Evolutionary conservation across 1,139 yeast genomes (phyloP).

Genomic region (Geotrichum fermentans): DNA sequence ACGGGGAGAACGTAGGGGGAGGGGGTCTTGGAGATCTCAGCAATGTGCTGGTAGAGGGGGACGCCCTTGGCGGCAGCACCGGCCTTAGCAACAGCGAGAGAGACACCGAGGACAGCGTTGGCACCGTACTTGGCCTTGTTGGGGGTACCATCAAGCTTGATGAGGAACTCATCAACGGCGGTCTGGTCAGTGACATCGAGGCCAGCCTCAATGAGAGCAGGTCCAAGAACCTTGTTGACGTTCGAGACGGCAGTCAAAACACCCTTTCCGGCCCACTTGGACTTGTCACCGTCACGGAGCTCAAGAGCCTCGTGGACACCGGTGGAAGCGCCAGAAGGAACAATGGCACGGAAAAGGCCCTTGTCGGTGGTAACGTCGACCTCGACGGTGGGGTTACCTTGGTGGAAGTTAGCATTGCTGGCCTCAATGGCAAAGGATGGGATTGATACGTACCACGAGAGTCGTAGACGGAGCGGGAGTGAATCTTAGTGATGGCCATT

Average conservation of each 20-base stretch:
- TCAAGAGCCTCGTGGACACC: conserved; percentile 94
- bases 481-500: conserved; percentile 62
- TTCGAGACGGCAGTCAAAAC: conserved; percentile 86
- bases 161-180: conserved; percentile 73
- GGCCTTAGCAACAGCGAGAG: conserved; percentile 88
- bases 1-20: conserved; percentile 83
- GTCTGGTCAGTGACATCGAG: conserved; percentile 74
- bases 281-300: conserved; percentile 90
- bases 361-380: conserved; percentile 82
- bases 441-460: conserved; percentile 64
- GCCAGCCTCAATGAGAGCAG: conserved; percentile 72
- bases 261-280: conserved; percentile 96
- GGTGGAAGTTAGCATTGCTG: not conserved
- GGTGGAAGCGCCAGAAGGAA: conserved; percentile 96
- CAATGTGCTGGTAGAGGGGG: conserved; percentile 81
- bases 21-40: conserved; percentile 62
- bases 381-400: conserved; percentile 84
- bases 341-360: conserved; percentile 87
- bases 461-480: conserved; percentile 92
- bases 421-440: not conserved
- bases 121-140: conserved; percentile 95
- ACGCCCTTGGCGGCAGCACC: conserved; percentile 88
- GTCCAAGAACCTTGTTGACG: conserved; percentile 84
- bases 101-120: conserved; percentile 91
- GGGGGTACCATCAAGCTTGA: conserved; percentile 81